Evolutionary conservation across 306 rosid species (phyloP).

Genomic region (Fragaria iinumae): DNA sequence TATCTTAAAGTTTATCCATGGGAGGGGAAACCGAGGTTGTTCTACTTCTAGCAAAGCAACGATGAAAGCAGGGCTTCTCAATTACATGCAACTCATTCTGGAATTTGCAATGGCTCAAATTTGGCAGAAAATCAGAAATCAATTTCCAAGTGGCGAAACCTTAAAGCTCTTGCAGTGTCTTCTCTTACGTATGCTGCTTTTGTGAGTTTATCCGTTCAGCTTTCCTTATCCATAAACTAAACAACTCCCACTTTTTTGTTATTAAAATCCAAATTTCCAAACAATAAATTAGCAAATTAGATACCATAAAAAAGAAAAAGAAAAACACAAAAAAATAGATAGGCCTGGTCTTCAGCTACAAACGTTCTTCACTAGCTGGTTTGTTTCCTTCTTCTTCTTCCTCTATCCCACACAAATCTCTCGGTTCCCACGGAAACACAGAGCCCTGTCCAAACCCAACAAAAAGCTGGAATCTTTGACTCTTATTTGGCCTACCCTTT

Average conservation of each 20-base stretch:
- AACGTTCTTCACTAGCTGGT: conserved; percentile 21
- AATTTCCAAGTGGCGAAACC: neutral
- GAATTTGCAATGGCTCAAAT: conserved; percentile 3
- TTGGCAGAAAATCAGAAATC: neutral
- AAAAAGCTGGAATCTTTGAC: conserved; percentile 29
- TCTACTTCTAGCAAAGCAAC: neutral
- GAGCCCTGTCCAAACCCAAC: conserved; percentile 15
- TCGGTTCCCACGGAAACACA: conserved; percentile 36
- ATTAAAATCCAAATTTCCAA: neutral
- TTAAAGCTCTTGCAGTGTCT: conserved; percentile 8
- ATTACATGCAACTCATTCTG: conserved; percentile 1
- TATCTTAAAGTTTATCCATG: no score
- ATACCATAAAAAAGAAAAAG: neutral
- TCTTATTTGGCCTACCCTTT: neutral
- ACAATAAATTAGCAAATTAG: neutral
- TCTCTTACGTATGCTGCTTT: conserved; percentile 34
- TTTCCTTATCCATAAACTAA: conserved; percentile 30
- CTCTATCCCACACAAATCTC: conserved; percentile 59
- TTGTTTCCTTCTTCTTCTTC: conserved; percentile 32
- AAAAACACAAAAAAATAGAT: conserved; percentile 9
- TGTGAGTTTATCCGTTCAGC: conserved; percentile 49
- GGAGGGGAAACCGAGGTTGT: no score
- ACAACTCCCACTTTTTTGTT: neutral
- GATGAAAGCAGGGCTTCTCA: neutral
- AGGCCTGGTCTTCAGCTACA: conserved; percentile 23